Base-by-base conservation (phyloP, 768 basidiomycete genomes). In the Suillus occidentalis region DNA sequence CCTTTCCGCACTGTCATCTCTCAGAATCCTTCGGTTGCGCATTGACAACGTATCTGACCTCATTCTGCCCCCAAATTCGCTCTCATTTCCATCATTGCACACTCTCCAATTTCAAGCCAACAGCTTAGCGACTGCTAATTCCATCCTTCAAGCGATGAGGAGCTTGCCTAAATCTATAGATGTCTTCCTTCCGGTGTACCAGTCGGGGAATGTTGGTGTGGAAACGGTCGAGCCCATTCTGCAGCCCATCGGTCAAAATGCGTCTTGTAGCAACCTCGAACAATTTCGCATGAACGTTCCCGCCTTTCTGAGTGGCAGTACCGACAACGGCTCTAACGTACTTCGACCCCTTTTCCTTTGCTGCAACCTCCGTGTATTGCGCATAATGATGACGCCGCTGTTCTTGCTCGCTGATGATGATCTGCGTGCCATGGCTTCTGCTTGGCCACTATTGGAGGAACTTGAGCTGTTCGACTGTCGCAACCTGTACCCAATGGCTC, bases 401-500 rank as follows among this genome's bases (percentile, higher is more conserved):
- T 63, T 63, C 56, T 37, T 37, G 8, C 62, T 62, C 25, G n/a
- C 9, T 10, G 56, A 63, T 34, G 10, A 62, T 18, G 56, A 63
- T 22, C 60, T 63, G 25, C 16, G 56, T 18, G n/a, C 20, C 13
- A 37, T 60, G 16, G 62, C 60, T n/a, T 31, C 55, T 31, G 59
- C 62, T 61, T 63, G 60, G 62, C 62, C 62, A 34, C 36, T 62
- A n/a, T 16, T 63, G 16, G 62, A 63, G 55, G 39, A 37, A 12
- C 37, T 63, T 16, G 62, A 63, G 16, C 16, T 63, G 6, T 22
- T 36, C 12, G 58, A 42, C 16, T 28, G 31, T 34, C 53, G 31
- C 31, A 55, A 34, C 20, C 18, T 34, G 20, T 55, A 55, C 20
- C 28, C 31, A 0, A 18, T 4, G 2, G 20, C 34, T 55, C 31